Conservation (phyloP, 768 basidiomycete genomes). For the Xerocomus brunneocitrinus region DNA sequence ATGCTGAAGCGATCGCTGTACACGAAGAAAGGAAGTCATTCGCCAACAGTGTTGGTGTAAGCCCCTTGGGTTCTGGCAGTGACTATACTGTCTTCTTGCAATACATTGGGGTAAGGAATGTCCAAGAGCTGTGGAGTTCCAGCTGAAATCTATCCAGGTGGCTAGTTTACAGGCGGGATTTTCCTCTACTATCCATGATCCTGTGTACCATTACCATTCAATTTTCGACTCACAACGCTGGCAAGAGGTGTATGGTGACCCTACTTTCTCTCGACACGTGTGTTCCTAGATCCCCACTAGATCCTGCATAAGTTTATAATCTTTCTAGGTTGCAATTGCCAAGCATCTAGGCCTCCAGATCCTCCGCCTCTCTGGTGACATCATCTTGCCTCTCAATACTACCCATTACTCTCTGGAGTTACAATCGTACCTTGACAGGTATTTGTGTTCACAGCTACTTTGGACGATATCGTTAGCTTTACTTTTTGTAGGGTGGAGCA, state of each 20-base stretch:
- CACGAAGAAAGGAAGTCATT: constrained; percentile 23
- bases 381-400: constrained; percentile 70
- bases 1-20: constrained; percentile 26
- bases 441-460: constrained; percentile 16
- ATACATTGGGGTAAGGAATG: constrained; percentile 52
- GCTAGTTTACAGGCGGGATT: constrained; percentile 34
- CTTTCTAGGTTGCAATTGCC: constrained; percentile 55
- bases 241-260: constrained; percentile 74
- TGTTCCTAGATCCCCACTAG: constrained; percentile 16
- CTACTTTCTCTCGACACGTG: constrained; percentile 71
- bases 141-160: constrained; percentile 21
- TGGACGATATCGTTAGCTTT: constrained; percentile 22
- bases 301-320: constrained; percentile 1
- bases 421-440: constrained; percentile 58
- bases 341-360: constrained; percentile 60
- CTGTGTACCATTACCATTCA: constrained; percentile 72
- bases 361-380: constrained; percentile 58
- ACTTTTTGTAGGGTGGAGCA: constrained; percentile 26
- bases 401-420: constrained; percentile 72
- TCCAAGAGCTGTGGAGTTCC: not conserved
- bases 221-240: constrained; percentile 70
- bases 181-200: constrained; percentile 40
- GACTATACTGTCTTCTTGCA: constrained; percentile 94
- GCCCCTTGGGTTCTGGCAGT: constrained; percentile 77
- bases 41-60: constrained; percentile 39